Base-by-base conservation (phyloP, 2,329 filamentous ascomycete species). In the Colletotrichum limetticola region DNA sequence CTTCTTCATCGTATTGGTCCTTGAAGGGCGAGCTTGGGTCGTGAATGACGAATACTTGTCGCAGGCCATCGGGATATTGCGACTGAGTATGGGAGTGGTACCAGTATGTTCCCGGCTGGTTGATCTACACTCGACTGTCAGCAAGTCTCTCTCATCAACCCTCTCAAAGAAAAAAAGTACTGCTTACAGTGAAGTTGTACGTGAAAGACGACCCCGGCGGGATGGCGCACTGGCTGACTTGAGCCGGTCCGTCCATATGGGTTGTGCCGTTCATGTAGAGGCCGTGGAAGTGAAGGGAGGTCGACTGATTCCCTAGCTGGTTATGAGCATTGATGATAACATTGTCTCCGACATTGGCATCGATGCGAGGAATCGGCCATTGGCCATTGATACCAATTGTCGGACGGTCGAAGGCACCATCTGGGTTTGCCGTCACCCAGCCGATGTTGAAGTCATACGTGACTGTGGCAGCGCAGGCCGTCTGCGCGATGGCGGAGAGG, bases 81-180 rank as follows among this genome's bases (percentile, higher is more conserved):
- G 88, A 91, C 74, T 86, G 85, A 26, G 87, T 86, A 78, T 94
- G 92, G 5, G 91, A 92, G 79, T 94, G 92, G 76, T 95, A 95
- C 93, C 93, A 95, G 81, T 94, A 95, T 1, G 92, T 94, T 32
- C 93, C 93, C 0, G 91, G 87, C 83, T 94, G 92, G 61, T 90
- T 78, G 67, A 88, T 80, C 92, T 87, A 74, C 74, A 62, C 8
- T 19, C 7, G 24, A 37, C 32, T 5, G 61, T 60, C 11, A 30
- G 26, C 49, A 11, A 55, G 8, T 8, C 4, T 22, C 28, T 5
- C 14, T 16, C 19, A 26, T 52, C 26, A 30, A 37, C 12, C 24
- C 6, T 28, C 32, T 26, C 5, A 30, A 1, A 22, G 4, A 28
- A 11, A 28, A 8, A 26, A 26, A 32, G 8, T 9, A 32, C 9